These are phyloP conservation scores for Fragaria nilgerrensis DNA, from an alignment of 306 rosid species.

Conservation along the genomic window DNA sequence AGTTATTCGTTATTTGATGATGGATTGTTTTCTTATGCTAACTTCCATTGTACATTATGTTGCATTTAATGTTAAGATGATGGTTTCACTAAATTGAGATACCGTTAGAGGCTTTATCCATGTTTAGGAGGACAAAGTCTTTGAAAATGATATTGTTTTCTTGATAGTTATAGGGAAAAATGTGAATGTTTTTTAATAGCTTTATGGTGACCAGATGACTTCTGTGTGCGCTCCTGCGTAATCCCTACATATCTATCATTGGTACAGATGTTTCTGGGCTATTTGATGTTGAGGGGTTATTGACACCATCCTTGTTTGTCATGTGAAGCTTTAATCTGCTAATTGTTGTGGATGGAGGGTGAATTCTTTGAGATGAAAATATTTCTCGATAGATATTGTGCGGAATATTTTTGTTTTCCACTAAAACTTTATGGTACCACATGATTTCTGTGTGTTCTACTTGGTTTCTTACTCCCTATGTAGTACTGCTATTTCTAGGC, in stretches of 20 bases:
- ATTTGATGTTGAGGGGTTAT: background rate
- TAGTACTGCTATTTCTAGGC: background rate
- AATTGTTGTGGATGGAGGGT: background rate
- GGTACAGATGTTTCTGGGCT: background rate
- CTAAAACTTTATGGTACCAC: background rate
- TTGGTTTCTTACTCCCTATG: background rate
- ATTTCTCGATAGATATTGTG: background rate
- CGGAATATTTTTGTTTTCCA: background rate
- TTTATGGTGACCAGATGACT: background rate
- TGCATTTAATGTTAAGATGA: background rate
- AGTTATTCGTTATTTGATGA: background rate
- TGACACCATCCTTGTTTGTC: background rate
- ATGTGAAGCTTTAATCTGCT: background rate
- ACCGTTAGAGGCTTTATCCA: background rate
- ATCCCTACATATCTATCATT: background rate
- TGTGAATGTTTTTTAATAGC: background rate
- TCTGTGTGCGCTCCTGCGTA: background rate
- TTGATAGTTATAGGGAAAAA: background rate
- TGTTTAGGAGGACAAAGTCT: background rate
- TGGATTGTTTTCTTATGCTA: background rate
- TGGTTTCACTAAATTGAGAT: background rate
- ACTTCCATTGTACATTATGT: background rate
- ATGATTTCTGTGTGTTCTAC: background rate
- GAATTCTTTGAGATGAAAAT: background rate
- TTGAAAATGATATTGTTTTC: background rate